A percentile compares a stretch with the other conserved stretches of the same genome.
Conservation (phyloP, 768 basidiomycete genomes). For the Xerocomus potaroensis region DNA sequence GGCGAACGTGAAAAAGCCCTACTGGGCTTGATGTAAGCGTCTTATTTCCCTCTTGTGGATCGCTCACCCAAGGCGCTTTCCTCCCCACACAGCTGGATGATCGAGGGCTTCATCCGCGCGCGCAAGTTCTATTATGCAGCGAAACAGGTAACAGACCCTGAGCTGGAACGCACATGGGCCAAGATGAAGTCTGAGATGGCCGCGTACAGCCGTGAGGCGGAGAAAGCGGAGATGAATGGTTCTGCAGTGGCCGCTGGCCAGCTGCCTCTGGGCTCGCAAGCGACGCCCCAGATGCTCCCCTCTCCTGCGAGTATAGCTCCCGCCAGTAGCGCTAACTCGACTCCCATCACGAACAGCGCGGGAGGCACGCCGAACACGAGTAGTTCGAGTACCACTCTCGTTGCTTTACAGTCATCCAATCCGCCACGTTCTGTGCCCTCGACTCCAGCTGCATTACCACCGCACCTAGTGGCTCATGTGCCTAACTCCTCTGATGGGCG, state of each 20-base stretch:
- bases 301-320: constrained; percentile 69
- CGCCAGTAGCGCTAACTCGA: constrained; percentile 71
- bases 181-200: constrained; percentile 34
- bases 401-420: constrained; percentile 24
- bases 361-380: constrained; percentile 49
- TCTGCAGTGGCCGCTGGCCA: constrained; percentile 22
- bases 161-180: constrained; percentile 31
- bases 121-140: constrained; percentile 45
- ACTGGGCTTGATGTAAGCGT: constrained; percentile 74
- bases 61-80: constrained; percentile 24
- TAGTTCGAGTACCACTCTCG: constrained; percentile 21
- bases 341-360: constrained; percentile 57
- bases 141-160: constrained; percentile 30
- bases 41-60: constrained; percentile 12
- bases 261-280: constrained; percentile 29
- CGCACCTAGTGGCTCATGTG: constrained; percentile 30
- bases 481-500: constrained; percentile 29
- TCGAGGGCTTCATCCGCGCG: constrained; percentile 68
- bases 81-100: constrained; percentile 56
- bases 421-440: constrained; percentile 26
- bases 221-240: constrained; percentile 34
- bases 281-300: constrained; percentile 72
- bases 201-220: constrained; percentile 31
- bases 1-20: constrained; percentile 56
- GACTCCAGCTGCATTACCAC: constrained; percentile 39